Evolutionary conservation across 23 red algal genomes (phyloP).

Genomic region (Chondrus crispus): DNA sequence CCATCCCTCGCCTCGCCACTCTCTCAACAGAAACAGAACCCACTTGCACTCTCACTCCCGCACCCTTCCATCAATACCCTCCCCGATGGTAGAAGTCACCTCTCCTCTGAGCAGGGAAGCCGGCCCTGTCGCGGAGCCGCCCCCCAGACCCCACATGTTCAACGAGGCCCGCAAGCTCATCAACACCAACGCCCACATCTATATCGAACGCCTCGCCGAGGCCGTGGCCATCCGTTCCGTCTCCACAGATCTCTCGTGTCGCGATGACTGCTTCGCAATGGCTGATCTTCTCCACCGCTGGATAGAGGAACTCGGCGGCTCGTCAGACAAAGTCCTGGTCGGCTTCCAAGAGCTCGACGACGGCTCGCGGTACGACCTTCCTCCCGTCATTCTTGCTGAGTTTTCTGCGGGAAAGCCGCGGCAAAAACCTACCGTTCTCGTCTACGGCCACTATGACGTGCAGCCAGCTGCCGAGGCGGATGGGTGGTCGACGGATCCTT

Average conservation of each 20-base stretch:
- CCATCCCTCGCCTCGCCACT: not conserved
- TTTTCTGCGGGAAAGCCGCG: not conserved
- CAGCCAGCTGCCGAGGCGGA: slow-evolving; percentile 69
- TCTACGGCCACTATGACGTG: slow-evolving; percentile 93
- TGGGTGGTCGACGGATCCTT: slow-evolving; percentile 66
- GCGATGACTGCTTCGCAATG: slow-evolving; percentile 52
- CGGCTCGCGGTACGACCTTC: slow-evolving; percentile 42
- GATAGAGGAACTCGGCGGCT: slow-evolving; percentile 57
- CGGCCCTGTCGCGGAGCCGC: not conserved
- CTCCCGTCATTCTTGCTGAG: slow-evolving; percentile 64
- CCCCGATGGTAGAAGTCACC: not conserved
- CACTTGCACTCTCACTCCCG: not conserved
- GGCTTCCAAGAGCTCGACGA: slow-evolving; percentile 62
- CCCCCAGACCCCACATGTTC: not conserved
- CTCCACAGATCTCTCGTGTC: slow-evolving; percentile 38
- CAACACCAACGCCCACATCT: slow-evolving; percentile 13
- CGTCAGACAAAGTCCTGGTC: slow-evolving; percentile 31
- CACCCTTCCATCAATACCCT: not conserved
- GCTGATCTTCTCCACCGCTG: slow-evolving; percentile 48
- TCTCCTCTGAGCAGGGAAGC: not conserved
- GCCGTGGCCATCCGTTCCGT: slow-evolving; percentile 56
- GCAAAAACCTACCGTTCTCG: slow-evolving; percentile 60
- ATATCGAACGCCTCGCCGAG: slow-evolving; percentile 36
- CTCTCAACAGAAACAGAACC: not conserved
- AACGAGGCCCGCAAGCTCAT: slow-evolving; percentile 35